Evolutionary conservation across 2,329 filamentous ascomycete genomes (phyloP).

Genomic region (Aspergillus flavus): DNA sequence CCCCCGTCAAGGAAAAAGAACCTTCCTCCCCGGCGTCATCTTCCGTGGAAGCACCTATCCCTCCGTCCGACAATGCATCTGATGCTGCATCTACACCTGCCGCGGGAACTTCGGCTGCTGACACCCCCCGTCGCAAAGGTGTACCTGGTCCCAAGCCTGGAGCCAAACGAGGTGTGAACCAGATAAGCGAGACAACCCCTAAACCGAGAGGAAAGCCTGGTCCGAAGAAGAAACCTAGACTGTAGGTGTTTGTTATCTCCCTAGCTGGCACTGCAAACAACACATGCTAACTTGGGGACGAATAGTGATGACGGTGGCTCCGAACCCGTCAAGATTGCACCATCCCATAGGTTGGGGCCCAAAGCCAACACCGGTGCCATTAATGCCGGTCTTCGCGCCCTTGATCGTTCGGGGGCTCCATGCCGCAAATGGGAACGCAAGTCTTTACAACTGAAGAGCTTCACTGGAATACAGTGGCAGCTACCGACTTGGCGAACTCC

Average conservation of each 20-base stretch:
- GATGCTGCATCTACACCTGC: conserved; percentile 45
- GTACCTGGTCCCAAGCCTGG: conserved; percentile 69
- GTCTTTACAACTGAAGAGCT: conserved; percentile 83
- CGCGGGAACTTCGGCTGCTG: conserved; percentile 40
- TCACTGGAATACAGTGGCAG: conserved; percentile 84
- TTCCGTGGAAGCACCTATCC: conserved; percentile 38
- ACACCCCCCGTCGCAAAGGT: conserved; percentile 73
- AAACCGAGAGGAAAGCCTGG: conserved; percentile 85
- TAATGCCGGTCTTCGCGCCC: conserved; percentile 90
- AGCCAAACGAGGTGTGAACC: conserved; percentile 59
- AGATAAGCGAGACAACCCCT: conserved; percentile 61
- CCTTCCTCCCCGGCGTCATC: conserved; percentile 42
- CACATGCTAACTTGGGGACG: conserved; percentile 5
- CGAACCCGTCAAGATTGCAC: conserved; percentile 42
- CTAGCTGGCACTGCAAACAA: neutral
- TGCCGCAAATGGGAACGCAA: conserved; percentile 90
- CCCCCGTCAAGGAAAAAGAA: conserved; percentile 31
- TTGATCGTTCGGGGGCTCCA: conserved; percentile 88
- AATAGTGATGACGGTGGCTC: conserved; percentile 54
- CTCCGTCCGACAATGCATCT: conserved; percentile 45
- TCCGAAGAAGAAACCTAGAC: conserved; percentile 91
- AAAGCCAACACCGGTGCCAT: conserved; percentile 97
- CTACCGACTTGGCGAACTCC: conserved; percentile 77
- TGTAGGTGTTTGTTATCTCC: conserved; percentile 64
- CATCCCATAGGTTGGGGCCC: conserved; percentile 80